A percentile compares a stretch with the other conserved stretches of the same genome.
phyloP scores from a whole-genome alignment of 2,329 filamentous ascomycete species.

The Penicillium nordicum region DNA sequence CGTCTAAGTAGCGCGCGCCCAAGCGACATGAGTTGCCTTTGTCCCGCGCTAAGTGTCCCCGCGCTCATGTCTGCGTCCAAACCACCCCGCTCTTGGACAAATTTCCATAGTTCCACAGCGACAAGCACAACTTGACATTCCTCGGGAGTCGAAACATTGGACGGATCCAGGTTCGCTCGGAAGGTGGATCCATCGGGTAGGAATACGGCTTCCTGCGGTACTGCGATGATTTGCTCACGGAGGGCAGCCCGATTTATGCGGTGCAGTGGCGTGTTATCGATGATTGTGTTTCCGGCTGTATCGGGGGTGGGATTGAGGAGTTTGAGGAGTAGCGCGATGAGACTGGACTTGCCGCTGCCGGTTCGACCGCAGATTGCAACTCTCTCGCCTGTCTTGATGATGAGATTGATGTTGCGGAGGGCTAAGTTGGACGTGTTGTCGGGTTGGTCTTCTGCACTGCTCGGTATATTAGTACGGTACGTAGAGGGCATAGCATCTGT shows the following conservation, averaged over 20 bases:
- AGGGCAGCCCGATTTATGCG: background rate
- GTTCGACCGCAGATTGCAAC: background rate
- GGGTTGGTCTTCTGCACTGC: background rate
- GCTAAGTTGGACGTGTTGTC: background rate
- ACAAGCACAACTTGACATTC: background rate
- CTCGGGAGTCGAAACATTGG: background rate
- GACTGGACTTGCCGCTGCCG: background rate
- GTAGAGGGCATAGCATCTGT: background rate
- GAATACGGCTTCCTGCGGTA: background rate
- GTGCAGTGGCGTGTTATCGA: background rate
- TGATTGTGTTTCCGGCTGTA: background rate
- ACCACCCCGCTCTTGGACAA: background rate
- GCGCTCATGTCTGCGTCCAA: background rate
- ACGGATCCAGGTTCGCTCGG: background rate
- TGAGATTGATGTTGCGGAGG: background rate
- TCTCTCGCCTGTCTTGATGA: background rate
- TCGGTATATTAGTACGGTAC: background rate
- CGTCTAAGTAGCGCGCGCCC: background rate
- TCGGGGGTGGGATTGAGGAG: background rate
- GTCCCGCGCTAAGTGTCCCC: background rate
- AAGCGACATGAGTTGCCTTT: background rate
- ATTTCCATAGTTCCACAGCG: background rate
- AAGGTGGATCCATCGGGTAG: background rate
- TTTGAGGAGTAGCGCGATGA: background rate
- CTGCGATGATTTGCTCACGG: background rate